These are phyloP conservation scores for Cryptococcus sp. DNA, from an alignment of 1,284 basidiomycete species.

Conservation along the genomic window DNA sequence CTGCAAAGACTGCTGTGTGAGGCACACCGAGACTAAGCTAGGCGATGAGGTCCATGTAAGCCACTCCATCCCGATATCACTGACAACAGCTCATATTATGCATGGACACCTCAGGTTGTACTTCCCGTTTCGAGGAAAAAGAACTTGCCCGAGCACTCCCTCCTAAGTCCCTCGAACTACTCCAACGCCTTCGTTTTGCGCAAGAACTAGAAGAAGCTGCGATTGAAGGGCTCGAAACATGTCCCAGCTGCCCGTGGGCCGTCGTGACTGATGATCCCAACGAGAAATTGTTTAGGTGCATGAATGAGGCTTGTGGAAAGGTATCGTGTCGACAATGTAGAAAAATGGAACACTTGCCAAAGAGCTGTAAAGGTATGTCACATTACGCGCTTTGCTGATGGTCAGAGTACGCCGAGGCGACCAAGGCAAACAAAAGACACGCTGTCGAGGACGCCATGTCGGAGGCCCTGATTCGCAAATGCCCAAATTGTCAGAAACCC, in stretches of 20 bases:
- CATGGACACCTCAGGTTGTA: conserved; percentile 73
- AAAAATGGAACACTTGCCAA: conserved; percentile 14
- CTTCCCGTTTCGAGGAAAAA: conserved; percentile 60
- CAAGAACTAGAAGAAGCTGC: conserved; percentile 71
- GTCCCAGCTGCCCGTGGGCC: conserved; percentile 80
- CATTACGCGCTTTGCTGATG: neutral
- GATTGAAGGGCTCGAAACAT: conserved; percentile 62
- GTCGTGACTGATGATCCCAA: conserved; percentile 70
- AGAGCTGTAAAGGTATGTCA: neutral
- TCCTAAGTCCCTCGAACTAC: conserved; percentile 61
- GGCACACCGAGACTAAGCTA: conserved; percentile 44
- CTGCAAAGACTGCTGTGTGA: conserved; percentile 58
- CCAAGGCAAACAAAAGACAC: conserved; percentile 66
- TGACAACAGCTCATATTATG: conserved; percentile 58
- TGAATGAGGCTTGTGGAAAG: conserved; percentile 64
- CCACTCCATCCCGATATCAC: neutral
- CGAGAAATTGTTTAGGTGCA: conserved; percentile 74
- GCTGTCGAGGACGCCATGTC: conserved; percentile 85
- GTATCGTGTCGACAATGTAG: conserved; percentile 74
- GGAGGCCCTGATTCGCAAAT: conserved; percentile 73
- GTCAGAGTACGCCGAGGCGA: conserved; percentile 52
- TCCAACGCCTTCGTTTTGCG: conserved; percentile 66
- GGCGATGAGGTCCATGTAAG: conserved; percentile 35
- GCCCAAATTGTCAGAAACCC: conserved; percentile 54
- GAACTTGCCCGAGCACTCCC: conserved; percentile 57